Evolutionary conservation across 2,329 filamentous ascomycete genomes (phyloP).

Genomic region (Tolypocladium paradoxum): DNA sequence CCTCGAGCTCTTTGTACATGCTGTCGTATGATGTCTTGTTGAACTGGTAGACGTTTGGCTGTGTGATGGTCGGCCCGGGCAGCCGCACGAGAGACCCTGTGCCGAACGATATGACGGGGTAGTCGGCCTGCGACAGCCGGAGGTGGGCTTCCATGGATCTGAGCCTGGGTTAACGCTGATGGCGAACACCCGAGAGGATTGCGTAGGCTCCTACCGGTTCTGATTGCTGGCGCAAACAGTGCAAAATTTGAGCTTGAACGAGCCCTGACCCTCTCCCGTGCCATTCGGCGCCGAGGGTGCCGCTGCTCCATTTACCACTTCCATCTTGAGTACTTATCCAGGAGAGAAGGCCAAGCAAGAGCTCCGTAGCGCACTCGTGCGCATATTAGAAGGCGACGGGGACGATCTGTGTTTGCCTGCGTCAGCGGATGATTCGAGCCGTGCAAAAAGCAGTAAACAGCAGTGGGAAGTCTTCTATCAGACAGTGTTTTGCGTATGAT

Average conservation of each 20-base stretch:
- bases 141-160: slow-evolving; percentile 89
- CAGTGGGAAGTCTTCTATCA: slow-evolving; percentile 14
- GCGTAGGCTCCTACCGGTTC: slow-evolving; percentile 58
- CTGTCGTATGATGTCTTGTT: slow-evolving; percentile 91
- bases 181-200: background rate
- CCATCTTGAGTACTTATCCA: slow-evolving; percentile 21
- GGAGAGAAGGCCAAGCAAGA: slow-evolving; percentile 2
- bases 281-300: slow-evolving; percentile 27
- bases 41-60: slow-evolving; percentile 97
- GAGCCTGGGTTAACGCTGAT: slow-evolving; percentile 2
- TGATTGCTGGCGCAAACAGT: slow-evolving; percentile 99
- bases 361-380: slow-evolving; percentile 2
- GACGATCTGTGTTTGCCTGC: background rate
- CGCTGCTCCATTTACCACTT: slow-evolving; percentile 28
- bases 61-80: slow-evolving; percentile 79
- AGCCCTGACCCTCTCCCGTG: slow-evolving; percentile 39
- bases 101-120: slow-evolving; percentile 96
- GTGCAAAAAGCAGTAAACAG: background rate
- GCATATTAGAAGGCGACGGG: slow-evolving; percentile 10
- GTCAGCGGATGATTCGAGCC: slow-evolving; percentile 2
- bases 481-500: slow-evolving; percentile 45
- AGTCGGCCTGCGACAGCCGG: slow-evolving; percentile 72
- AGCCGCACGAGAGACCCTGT: slow-evolving; percentile 91
- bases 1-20: slow-evolving; percentile 84
- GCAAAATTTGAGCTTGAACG: slow-evolving; percentile 89